Percentiles rank a stretch among this genome's conserved stretches.
These are phyloP conservation scores for Podospora comata DNA, from an alignment of 495 filamentous ascomycete species.

Conservation along the genomic window DNA sequence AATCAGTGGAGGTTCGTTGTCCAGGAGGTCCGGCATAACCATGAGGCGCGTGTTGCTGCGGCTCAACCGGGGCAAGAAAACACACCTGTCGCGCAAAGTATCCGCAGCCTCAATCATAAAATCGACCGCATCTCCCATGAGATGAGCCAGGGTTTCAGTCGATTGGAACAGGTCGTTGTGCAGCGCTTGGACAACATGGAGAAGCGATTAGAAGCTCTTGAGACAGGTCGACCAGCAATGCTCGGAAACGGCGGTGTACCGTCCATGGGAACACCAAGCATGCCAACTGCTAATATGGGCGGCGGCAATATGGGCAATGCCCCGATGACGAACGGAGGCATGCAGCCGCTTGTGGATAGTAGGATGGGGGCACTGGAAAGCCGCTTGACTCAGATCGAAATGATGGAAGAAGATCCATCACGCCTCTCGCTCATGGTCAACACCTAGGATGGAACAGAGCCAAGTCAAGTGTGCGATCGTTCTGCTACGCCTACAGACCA, in stretches of 20 bases:
- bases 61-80: constrained; percentile 45
- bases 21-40: constrained; percentile 47
- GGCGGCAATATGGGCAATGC: constrained; percentile 29
- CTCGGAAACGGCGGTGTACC: constrained; percentile 29
- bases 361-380: constrained; percentile 42
- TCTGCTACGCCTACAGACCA: too few species aligned
- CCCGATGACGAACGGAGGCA: constrained; percentile 29
- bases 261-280: constrained; percentile 30
- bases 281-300: constrained; percentile 38
- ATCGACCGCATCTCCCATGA: constrained; percentile 48
- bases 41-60: constrained; percentile 44
- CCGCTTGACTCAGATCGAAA: constrained; percentile 43
- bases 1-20: constrained; percentile 52
- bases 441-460: constrained; percentile 17
- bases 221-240: constrained; percentile 22
- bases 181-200: constrained; percentile 44
- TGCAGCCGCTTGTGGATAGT: constrained; percentile 35
- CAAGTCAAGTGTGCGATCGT: background rate
- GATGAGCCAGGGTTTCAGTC: constrained; percentile 34
- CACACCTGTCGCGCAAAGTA: constrained; percentile 44
- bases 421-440: constrained; percentile 33
- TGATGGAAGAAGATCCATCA: constrained; percentile 45
- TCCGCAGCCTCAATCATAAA: constrained; percentile 47
- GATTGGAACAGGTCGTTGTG: constrained; percentile 28
- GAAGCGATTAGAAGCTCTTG: constrained; percentile 34